Base-by-base conservation (phyloP, 345 rosid genomes). In the Syzygium aromaticum region DNA sequence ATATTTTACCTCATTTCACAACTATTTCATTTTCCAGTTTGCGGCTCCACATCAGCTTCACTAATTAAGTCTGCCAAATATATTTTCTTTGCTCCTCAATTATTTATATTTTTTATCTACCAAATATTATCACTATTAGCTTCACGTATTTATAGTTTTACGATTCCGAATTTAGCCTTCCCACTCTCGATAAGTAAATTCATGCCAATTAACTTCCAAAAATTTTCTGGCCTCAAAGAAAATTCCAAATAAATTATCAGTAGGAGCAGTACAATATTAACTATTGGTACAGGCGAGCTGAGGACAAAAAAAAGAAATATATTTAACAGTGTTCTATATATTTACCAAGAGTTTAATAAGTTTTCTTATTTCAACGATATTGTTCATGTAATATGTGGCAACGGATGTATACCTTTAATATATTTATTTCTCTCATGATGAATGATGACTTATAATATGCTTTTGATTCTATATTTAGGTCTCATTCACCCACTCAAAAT, bases 1-100 rank as follows among this genome's bases (percentile, higher is more conserved):
- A 11, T 12, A 27, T 59, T 27, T 59, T 59, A 27, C 14, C 67
- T 27, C 15, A 8, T 13, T 61, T 61, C 73, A 15, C 33, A 61
- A 1, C 6, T 12, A 1, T 12, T 27, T n/a, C 14, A 12, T n/a
- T n/a, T 61, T 61, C 2, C 33, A 61, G 0, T 13, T 59, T 0
- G 0, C 1, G 16, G 30, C 30, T 61, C 33, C 67, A 61, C 13
- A 3, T 61, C 27, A 13, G 17, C 67, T 12, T n/a, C 38, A 13
- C 38, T n/a, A 61, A 61, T 61, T 61, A 61, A n/a, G 17, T 61
- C 12, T 2, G 16, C 19, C 4, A 61, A n/a, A 84, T 21, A 51
- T 57, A 0, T 83, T 83, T 83, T 51, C n/a, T 46, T 25, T 46
- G 14, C 54, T 52, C 54, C 54, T 52, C 17, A 52, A 52, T 52